Base-by-base conservation (phyloP, 2,329 filamentous ascomycete genomes). In the Fusarium verticillioides region DNA sequence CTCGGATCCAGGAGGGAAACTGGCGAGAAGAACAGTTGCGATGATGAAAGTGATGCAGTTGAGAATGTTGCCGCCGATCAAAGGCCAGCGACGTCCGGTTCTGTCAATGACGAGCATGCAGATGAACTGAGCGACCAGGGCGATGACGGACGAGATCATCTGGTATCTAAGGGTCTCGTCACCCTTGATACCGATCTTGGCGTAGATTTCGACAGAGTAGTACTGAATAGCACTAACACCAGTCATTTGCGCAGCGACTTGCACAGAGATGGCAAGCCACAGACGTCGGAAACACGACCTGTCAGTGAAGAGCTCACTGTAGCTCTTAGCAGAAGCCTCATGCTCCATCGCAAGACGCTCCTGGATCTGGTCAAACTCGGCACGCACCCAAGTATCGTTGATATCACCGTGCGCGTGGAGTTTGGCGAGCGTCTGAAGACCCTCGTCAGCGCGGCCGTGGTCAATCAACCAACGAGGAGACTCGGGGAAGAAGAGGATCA, bases 191-290 rank as follows among this genome's bases (percentile, higher is more conserved):
- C 83, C 81, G 75, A 94, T 93, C 47, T 71, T 66, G 28, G 50
- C 46, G 37, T 71, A 71, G 18, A 93, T 93, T 10, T 79, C 82
- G 18, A 91, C 87, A 0, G 89, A 91, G 80, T 91, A 94, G 80
- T 94, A 94, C 77, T 94, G 92, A 74, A 94, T 94, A 6, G 91
- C 90, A 1, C 87, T 89, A 2, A 92, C 91, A 71, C 92, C 93
- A 0, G 93, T 94, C 91, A 94, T 93, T 78, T 94, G 93, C 6
- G 91, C 85, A 1, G 88, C 89, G 2, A 90, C 92, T 79, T 94
- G 92, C 3, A 94, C 83, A 1, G 91, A 87, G 76, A 87, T 89
- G 60, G 89, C 91, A 23, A 94, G 84, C 78, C 93, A 90, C 15
- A 94, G 85, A 23, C 93, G 88, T 30, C 92, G 90, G 85, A 94